Evolutionary conservation across 2,329 filamentous ascomycete genomes (phyloP), one percentile per base, ranked within the genome.

Genomic region (Canariomyces notabilis): DNA sequence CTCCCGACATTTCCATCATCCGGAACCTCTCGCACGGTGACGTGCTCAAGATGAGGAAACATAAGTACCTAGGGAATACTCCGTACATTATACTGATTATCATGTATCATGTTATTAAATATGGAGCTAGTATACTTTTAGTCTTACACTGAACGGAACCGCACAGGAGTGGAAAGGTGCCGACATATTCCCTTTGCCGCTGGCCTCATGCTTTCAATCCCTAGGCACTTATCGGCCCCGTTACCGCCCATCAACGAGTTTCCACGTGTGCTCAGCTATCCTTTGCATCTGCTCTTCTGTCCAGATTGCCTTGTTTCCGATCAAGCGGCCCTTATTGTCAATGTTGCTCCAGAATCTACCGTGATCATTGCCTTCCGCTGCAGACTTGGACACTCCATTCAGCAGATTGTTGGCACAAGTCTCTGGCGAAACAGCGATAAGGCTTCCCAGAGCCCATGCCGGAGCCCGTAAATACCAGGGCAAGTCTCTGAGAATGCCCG

Each of bases 191-290:
- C n/a, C n/a, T n/a, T n/a, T n/a, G n/a, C n/a, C n/a, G n/a, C n/a
- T n/a, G n/a, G n/a, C n/a, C n/a, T n/a, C n/a, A n/a, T n/a, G n/a
- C n/a, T n/a, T n/a, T n/a, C n/a, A n/a, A n/a, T n/a, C n/a, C n/a
- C n/a, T n/a, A n/a, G n/a, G n/a, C n/a, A n/a, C n/a, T n/a, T n/a
- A n/a, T n/a, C n/a, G n/a, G n/a, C n/a, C n/a, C n/a, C n/a, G n/a
- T n/a, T n/a, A n/a, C n/a, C n/a, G n/a, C n/a, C 22, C 4, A 29
- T 18, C n/a, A 16, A 38, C 19, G 19, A 29, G 26, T 14, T 50
- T 37, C 63, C 64, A 66, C 0, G 64, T 66, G 20, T 66, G 64
- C 2, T 60, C 55, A 2, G 39, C 55, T 1, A 67, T 51, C 46
- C 56, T 61, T 2, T 55, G 42, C 8, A 56, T 42, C 43, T 67